Conservation (phyloP, 257 asterid species). For the Leptodermis oblonga region DNA sequence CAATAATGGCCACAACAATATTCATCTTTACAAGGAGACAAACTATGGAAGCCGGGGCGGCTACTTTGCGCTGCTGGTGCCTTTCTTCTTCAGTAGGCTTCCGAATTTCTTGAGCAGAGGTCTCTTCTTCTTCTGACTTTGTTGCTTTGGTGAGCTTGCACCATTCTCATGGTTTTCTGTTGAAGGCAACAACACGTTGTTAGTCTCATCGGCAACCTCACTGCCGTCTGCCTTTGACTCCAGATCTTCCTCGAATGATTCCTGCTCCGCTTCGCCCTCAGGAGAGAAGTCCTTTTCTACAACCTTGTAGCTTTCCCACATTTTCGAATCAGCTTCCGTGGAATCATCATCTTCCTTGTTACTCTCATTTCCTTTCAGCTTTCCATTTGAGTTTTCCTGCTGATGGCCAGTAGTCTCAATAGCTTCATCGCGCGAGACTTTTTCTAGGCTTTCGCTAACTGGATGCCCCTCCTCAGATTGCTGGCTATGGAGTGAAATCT, state of each 20-base stretch:
- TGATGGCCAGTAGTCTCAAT: conserved; percentile 22
- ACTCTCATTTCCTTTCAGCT: conserved; percentile 25
- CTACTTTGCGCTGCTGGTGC: conserved; percentile 53
- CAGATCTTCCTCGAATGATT: conserved; percentile 60
- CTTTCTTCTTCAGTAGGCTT: conserved; percentile 81
- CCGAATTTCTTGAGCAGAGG: conserved; percentile 84
- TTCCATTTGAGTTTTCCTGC: conserved; percentile 34
- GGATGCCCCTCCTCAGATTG: conserved; percentile 34
- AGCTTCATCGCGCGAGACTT: conserved; percentile 28
- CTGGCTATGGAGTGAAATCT: conserved; percentile 29
- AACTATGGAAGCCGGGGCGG: conserved; percentile 7
- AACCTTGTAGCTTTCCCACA: conserved; percentile 89
- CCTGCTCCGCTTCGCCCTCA: conserved; percentile 58
- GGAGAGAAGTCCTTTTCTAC: conserved; percentile 77
- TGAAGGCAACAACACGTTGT: conserved; percentile 43
- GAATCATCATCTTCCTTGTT: conserved; percentile 40
- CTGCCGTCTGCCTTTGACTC: conserved; percentile 56
- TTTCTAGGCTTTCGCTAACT: conserved; percentile 24
- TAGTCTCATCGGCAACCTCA: conserved; percentile 43
- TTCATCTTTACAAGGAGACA: conserved; percentile 19
- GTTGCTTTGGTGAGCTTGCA: conserved; percentile 55
- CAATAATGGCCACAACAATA: neutral
- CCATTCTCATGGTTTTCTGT: conserved; percentile 48
- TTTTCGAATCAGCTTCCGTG: conserved; percentile 57
- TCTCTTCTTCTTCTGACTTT: conserved; percentile 75